Evolutionary conservation across 2,329 filamentous ascomycete genomes (phyloP), one percentile per base, ranked within the genome.

Genomic region (Talaromyces funiculosus): DNA sequence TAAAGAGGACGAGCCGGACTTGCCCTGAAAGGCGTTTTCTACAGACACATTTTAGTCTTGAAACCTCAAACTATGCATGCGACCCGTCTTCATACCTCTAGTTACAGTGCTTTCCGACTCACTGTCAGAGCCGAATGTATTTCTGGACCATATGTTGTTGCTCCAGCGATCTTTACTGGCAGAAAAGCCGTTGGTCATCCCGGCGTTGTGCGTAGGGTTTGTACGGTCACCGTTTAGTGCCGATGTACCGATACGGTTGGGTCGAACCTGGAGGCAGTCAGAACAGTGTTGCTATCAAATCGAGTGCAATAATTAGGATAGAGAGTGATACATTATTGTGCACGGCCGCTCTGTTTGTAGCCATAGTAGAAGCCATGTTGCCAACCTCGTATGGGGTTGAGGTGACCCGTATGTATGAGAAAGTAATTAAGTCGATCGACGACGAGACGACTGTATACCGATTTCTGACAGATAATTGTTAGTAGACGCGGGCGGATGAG

Each of bases 1-100:
- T 40, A 92, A 78, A 61, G 87, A 88, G 63, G 86, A 82, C 5
- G 88, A 90, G 53, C 88, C 89, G 3, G 85, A 86, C 68, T 87
- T 84, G 59, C 78, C 81, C 65, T 84, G 82, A 40, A 80, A 73
- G 9, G 64, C 68, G 37, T 64, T 66, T 2, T 75, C 67, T 60
- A 56, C 6, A 37, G 9, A 18, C 1, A 24, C 2, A 53, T 43
- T 1, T 62, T 53, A 61, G 53, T 45, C 37, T 55, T 33, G 33
- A 43, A 4, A 16, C 7, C 49, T 51, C 55, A 33, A 33, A 55
- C 31, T 5, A 26, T n/a, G 26, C n/a, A 2, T 29, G 7, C 18
- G 40, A 54, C 26, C 16, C 12, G 43, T 31, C 12, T 22, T 22
- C 64, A 20, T 71, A 86, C 83, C 82, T 78, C 78, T 78, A 54